Percentiles rank a stretch among this genome's conserved stretches.
Evolutionary conservation across 441 rosid species (phyloP).

Genomic region (Biscutella laevigata): DNA sequence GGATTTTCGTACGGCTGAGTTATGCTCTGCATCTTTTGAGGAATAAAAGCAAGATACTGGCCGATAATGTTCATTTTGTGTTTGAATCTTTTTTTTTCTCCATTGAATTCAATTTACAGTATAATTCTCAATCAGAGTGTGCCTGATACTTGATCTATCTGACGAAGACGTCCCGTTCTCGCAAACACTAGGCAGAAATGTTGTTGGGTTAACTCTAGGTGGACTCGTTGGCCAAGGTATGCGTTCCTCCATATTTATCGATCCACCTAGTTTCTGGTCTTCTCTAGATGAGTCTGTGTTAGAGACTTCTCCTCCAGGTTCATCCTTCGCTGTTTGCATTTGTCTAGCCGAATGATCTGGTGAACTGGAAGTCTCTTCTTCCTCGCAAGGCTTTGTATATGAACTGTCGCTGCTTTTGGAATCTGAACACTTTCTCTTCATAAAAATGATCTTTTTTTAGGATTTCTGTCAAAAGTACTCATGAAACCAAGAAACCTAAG

Average conservation of each 20-base stretch:
- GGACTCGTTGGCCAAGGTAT: slow-evolving; percentile 20
- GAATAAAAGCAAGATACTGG: slow-evolving; percentile 17
- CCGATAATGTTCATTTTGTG: slow-evolving; percentile 4
- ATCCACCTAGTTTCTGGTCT: slow-evolving; percentile 12
- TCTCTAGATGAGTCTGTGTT: background rate
- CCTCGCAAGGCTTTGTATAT: background rate
- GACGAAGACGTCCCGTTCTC: slow-evolving; percentile 22
- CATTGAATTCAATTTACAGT: slow-evolving; percentile 10
- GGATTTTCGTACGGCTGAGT: background rate
- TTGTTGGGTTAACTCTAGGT: background rate
- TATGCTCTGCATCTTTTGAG: slow-evolving; percentile 8
- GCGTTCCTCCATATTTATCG: slow-evolving; percentile 12
- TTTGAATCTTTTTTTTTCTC: background rate
- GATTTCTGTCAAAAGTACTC: slow-evolving; percentile 3
- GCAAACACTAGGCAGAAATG: background rate
- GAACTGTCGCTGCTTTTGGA: slow-evolving; percentile 13
- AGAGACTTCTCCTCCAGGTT: background rate
- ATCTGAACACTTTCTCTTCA: slow-evolving; percentile 14
- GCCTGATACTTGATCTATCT: background rate
- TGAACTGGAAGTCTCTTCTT: slow-evolving; percentile 1
- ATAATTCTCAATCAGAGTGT: slow-evolving; percentile 8
- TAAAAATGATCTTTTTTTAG: background rate
- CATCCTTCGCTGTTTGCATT: slow-evolving; percentile 11
- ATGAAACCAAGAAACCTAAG: background rate
- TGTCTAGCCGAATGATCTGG: slow-evolving; percentile 8